These are phyloP conservation scores for Paspalum notatum DNA, from an alignment of 176 grass and related monocot species.

Conservation along the genomic window DNA sequence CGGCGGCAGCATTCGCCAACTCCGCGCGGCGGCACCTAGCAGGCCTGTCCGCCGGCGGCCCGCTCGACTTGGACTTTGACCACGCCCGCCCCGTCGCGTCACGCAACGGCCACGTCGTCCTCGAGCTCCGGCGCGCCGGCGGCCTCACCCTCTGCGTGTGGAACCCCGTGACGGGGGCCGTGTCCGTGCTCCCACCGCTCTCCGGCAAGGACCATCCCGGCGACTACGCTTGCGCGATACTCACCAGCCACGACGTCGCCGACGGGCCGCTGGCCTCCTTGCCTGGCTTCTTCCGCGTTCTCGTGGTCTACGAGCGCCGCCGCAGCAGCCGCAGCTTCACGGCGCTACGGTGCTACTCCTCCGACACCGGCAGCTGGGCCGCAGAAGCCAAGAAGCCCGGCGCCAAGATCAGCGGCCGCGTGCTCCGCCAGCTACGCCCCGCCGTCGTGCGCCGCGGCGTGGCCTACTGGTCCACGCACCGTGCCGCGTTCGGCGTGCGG, in stretches of 20 bases:
- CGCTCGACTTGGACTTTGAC: neutral
- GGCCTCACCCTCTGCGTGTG: neutral
- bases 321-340: constrained; percentile 13
- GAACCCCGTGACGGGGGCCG: constrained; percentile 1
- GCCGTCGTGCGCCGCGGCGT: constrained; percentile 5
- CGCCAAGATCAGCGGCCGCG: neutral
- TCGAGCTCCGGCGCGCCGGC: neutral
- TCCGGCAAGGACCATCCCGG: neutral
- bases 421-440: neutral
- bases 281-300: neutral
- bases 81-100: neutral
- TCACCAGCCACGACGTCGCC: constrained; percentile 29
- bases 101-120: neutral
- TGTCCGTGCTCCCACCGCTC: neutral
- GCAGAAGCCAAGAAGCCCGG: neutral
- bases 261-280: neutral
- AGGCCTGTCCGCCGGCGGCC: no score
- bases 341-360: constrained; percentile 14
- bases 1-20: neutral
- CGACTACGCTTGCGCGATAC: constrained; percentile 27
- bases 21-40: no score
- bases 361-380: neutral
- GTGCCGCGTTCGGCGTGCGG: neutral
- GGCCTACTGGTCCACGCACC: neutral
- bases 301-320: constrained; percentile 28